phyloP scores from a whole-genome alignment of 2,329 filamentous ascomycete genomes.

The Ceratocystis colombiana region DNA sequence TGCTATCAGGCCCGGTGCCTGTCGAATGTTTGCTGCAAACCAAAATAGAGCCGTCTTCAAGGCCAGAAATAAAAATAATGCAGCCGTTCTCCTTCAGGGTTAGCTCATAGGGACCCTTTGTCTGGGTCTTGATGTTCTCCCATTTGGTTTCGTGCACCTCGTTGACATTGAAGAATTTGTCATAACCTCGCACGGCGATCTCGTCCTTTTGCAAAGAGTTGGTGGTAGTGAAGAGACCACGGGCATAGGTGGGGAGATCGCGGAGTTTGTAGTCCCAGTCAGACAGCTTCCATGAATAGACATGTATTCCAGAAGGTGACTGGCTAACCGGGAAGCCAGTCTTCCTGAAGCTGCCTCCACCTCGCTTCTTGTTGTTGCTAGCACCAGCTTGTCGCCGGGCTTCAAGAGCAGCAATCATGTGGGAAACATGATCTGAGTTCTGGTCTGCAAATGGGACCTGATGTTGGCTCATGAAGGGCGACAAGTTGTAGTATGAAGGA shows the following conservation, averaged over 20 bases:
- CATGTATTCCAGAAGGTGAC: slow-evolving; percentile 53
- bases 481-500: background rate
- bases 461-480: slow-evolving; percentile 16
- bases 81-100: slow-evolving; percentile 99
- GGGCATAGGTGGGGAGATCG: slow-evolving; percentile 80
- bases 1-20: slow-evolving; percentile 59
- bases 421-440: slow-evolving; percentile 55
- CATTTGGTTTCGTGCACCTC: slow-evolving; percentile 78
- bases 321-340: slow-evolving; percentile 59
- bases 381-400: slow-evolving; percentile 39
- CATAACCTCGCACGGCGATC: slow-evolving; percentile 83
- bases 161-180: slow-evolving; percentile 95
- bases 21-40: slow-evolving; percentile 99
- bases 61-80: slow-evolving; percentile 90
- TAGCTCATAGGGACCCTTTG: slow-evolving; percentile 81
- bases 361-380: slow-evolving; percentile 38
- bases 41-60: slow-evolving; percentile 78
- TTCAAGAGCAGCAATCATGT: slow-evolving; percentile 57
- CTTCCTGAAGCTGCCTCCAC: slow-evolving; percentile 63
- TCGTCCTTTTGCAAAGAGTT: slow-evolving; percentile 52
- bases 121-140: slow-evolving; percentile 64
- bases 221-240: slow-evolving; percentile 84
- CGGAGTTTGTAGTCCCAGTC: slow-evolving; percentile 93
- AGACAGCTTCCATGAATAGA: slow-evolving; percentile 86
- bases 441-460: slow-evolving; percentile 57